phyloP scores from a whole-genome alignment of 371 early-diverging fungal genomes.

The Sporodiniella umbellata region DNA sequence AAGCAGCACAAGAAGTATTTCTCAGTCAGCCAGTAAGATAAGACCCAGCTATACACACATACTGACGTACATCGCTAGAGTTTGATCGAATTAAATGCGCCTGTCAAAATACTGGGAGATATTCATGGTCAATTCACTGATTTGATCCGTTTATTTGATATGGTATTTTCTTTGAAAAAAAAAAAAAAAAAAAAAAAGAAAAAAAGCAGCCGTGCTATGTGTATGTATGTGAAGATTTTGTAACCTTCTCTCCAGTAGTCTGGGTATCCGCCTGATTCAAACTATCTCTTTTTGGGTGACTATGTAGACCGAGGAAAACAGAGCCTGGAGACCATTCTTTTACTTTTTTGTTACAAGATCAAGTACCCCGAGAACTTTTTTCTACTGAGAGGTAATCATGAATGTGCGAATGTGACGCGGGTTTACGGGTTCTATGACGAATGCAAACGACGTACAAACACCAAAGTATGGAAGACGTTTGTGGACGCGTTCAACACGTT shows the following conservation, averaged over 20 bases:
- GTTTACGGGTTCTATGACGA: slow-evolving; percentile 99
- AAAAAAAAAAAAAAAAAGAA: too few relatives aligned
- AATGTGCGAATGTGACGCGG: slow-evolving; percentile 94
- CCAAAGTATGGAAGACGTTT: slow-evolving; percentile 97
- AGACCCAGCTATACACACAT: too few relatives aligned
- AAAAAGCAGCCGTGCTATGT: slow-evolving; percentile 71
- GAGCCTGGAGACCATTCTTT: slow-evolving; percentile 89
- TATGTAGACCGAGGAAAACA: slow-evolving; percentile 97
- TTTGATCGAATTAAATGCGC: slow-evolving; percentile 91
- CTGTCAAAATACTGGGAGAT: slow-evolving; percentile 94
- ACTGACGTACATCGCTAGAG: too few relatives aligned
- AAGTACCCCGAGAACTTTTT: slow-evolving; percentile 96
- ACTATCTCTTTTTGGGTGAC: slow-evolving; percentile 94
- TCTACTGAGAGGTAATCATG: slow-evolving; percentile 96
- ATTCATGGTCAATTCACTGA: slow-evolving; percentile 96
- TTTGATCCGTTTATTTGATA: slow-evolving; percentile 86
- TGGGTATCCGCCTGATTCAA: slow-evolving; percentile 82
- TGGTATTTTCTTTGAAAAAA: slow-evolving; percentile 65
- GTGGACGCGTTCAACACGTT: slow-evolving; percentile 98
- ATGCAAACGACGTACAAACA: slow-evolving; percentile 93
- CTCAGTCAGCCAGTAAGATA: slow-evolving; percentile 76
- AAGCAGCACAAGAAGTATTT: slow-evolving; percentile 85
- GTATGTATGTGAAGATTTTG: too few relatives aligned
- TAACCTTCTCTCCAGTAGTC: slow-evolving; percentile 22
- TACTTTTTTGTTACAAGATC: slow-evolving; percentile 94